These are phyloP conservation scores for Didymella sp. DNA, from an alignment of 2,329 filamentous ascomycete genomes.

Conservation along the genomic window DNA sequence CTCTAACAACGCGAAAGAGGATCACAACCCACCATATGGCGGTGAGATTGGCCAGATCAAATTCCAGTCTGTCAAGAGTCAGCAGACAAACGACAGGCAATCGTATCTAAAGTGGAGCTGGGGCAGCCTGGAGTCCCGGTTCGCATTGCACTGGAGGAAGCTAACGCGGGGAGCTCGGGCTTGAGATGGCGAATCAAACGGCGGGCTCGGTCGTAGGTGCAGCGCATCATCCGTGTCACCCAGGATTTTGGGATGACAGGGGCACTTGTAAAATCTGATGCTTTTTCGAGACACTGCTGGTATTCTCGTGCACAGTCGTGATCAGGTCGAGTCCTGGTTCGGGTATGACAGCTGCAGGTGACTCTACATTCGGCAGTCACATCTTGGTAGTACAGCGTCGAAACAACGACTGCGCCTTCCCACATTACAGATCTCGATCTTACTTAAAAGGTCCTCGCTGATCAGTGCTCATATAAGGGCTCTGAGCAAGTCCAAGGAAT, in stretches of 20 bases:
- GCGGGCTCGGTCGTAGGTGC: slow-evolving; percentile 58
- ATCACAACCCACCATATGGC: slow-evolving; percentile 10
- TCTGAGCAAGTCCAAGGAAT: background rate
- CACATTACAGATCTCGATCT: background rate
- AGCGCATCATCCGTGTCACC: slow-evolving; percentile 10
- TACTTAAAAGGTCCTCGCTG: background rate
- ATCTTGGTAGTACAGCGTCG: slow-evolving; percentile 9
- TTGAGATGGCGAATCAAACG: slow-evolving; percentile 16
- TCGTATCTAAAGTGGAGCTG: slow-evolving; percentile 17
- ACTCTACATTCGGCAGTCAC: slow-evolving; percentile 15
- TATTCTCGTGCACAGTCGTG: slow-evolving; percentile 13
- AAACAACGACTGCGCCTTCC: slow-evolving; percentile 2
- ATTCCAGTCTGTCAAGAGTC: slow-evolving; percentile 17
- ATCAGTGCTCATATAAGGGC: background rate
- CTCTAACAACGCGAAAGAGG: slow-evolving; percentile 5
- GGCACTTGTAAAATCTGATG: slow-evolving; percentile 31
- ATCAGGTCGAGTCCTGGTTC: slow-evolving; percentile 16
- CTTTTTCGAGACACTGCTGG: slow-evolving; percentile 26
- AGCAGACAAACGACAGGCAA: background rate
- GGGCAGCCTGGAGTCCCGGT: slow-evolving; percentile 1
- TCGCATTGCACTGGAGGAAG: slow-evolving; percentile 6
- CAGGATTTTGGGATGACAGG: slow-evolving; percentile 65
- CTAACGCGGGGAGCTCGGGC: slow-evolving; percentile 14
- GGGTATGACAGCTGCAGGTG: slow-evolving; percentile 22
- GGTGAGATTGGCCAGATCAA: slow-evolving; percentile 1